A percentile compares a stretch with the other conserved stretches of the same genome.
These are phyloP conservation scores for Phyllostachys edulis DNA, from an alignment of 176 grass and related monocot genomes.

Conservation along the genomic window DNA sequence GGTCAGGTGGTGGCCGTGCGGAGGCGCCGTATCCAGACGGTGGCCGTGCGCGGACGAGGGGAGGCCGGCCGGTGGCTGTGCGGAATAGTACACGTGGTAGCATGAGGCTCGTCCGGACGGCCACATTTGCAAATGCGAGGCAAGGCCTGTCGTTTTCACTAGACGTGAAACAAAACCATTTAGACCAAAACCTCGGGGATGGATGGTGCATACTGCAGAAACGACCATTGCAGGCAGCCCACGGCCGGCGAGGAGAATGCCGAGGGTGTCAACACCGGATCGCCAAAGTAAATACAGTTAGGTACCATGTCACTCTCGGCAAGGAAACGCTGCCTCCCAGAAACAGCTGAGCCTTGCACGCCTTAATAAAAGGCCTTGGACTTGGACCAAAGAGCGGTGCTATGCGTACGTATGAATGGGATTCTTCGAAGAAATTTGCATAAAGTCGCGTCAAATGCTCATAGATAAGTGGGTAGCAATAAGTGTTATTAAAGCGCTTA, in stretches of 20 bases:
- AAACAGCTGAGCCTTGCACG: slow-evolving; percentile 1
- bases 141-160: too few species aligned
- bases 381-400: slow-evolving; percentile 4
- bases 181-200: too few species aligned
- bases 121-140: too few species aligned
- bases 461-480: neutral
- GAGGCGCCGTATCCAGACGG: too few species aligned
- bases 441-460: slow-evolving; percentile 7
- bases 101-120: too few species aligned
- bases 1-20: too few species aligned
- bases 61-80: too few species aligned
- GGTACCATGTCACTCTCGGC: slow-evolving; percentile 36
- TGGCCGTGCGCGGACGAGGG: too few species aligned
- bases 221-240: neutral
- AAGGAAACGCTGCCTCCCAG: slow-evolving; percentile 30
- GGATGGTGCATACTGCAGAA: too few species aligned
- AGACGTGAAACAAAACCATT: too few species aligned
- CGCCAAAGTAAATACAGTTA: slow-evolving; percentile 24
- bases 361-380: neutral
- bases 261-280: slow-evolving; percentile 32
- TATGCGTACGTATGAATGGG: neutral
- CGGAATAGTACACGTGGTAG: too few species aligned
- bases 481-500: neutral
- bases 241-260: neutral
- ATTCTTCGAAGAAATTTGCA: neutral